These are phyloP conservation scores for Chalciporus pseudorubinellus DNA, from an alignment of 768 basidiomycete genomes.

Conservation along the genomic window DNA sequence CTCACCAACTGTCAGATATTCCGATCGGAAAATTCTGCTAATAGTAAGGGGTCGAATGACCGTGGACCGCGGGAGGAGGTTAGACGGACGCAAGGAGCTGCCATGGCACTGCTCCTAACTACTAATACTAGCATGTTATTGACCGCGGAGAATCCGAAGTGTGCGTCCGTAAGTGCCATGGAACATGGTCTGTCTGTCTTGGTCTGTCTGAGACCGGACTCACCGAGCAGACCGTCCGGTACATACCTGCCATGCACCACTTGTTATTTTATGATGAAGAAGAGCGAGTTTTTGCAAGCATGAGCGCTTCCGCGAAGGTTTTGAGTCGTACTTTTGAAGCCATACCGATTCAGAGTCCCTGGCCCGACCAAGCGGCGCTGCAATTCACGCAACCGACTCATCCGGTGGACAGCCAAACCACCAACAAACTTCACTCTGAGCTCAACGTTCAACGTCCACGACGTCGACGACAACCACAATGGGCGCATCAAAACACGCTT, in stretches of 20 bases:
- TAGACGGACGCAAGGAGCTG: background rate
- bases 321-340: constrained; percentile 19
- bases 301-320: constrained; percentile 21
- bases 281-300: background rate
- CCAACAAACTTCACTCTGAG: no score
- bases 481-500: constrained; percentile 39
- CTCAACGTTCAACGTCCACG: background rate
- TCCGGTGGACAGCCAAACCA: no score
- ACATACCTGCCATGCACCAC: no score
- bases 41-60: background rate
- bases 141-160: background rate
- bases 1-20: background rate
- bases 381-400: background rate
- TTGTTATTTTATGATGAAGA: background rate
- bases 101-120: background rate
- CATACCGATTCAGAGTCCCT: constrained; percentile 14
- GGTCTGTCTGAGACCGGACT: no score
- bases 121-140: background rate
- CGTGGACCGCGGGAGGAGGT: background rate
- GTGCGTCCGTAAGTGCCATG: no score
- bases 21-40: background rate
- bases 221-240: no score
- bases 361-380: background rate
- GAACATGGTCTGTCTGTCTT: no score
- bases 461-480: constrained; percentile 8